phyloP scores from a whole-genome alignment of 805 yeast species.

The Suhomyces canberraensis region DNA sequence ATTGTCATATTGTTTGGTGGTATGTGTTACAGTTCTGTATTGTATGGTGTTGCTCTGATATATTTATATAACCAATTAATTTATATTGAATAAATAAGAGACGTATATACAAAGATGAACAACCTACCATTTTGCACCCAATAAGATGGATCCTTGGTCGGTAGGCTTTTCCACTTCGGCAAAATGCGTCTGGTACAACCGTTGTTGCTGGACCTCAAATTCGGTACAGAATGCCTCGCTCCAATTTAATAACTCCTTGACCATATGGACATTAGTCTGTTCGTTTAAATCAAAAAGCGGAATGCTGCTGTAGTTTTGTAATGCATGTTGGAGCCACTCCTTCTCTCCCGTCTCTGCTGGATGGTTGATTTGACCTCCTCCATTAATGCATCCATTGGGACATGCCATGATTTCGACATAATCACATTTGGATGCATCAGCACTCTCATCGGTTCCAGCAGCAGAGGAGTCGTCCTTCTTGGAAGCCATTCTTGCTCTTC shows the following conservation, averaged over 20 bases:
- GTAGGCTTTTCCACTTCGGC: constrained; percentile 50
- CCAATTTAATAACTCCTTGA: constrained; percentile 29
- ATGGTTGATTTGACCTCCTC: constrained; percentile 83
- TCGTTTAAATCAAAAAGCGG: constrained; percentile 17
- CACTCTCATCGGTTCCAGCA: constrained; percentile 24
- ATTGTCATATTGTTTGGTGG: no score
- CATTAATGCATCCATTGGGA: constrained; percentile 96
- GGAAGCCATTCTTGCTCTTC: constrained; percentile 38
- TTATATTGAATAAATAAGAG: no score
- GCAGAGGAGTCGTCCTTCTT: constrained; percentile 8
- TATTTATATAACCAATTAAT: no score
- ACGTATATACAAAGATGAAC: no score
- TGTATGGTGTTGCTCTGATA: no score
- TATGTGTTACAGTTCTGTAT: no score
- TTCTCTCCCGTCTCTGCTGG: constrained; percentile 38
- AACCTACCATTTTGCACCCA: constrained; percentile 56
- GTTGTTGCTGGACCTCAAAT: constrained; percentile 26
- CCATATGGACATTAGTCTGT: constrained; percentile 7
- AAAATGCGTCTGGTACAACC: constrained; percentile 47
- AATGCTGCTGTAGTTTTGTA: constrained; percentile 32
- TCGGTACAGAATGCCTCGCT: constrained; percentile 26
- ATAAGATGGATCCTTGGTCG: constrained; percentile 44
- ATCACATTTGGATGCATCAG: constrained; percentile 68
- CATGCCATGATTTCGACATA: constrained; percentile 97
- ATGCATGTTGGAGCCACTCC: constrained; percentile 43